phyloP scores from a whole-genome alignment of 768 basidiomycete genomes.

The Mycena indigotica region DNA sequence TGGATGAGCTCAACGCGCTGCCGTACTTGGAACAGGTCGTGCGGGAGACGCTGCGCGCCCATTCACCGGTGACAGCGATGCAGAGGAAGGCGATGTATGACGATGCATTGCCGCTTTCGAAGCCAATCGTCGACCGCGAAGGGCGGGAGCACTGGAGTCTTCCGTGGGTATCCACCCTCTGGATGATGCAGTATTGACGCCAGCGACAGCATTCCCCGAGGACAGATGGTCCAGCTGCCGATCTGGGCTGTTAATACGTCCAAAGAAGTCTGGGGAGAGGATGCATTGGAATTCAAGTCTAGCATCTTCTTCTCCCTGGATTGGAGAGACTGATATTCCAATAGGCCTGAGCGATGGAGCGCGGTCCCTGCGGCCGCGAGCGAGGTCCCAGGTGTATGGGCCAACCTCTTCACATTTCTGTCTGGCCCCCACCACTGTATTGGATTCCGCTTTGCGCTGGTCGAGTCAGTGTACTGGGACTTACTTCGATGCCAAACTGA shows the following conservation, averaged over 20 bases:
- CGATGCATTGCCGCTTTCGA: constrained; percentile 53
- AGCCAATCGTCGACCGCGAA: constrained; percentile 46
- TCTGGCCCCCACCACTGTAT: constrained; percentile 41
- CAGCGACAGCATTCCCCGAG: constrained; percentile 40
- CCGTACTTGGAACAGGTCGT: constrained; percentile 51
- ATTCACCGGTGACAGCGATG: constrained; percentile 52
- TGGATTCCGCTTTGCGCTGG: background rate
- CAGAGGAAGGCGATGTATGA: constrained; percentile 51
- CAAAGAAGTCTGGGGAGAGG: constrained; percentile 61
- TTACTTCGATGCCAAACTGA: background rate
- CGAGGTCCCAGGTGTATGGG: constrained; percentile 61
- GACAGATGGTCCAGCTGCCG: constrained; percentile 49
- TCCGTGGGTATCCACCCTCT: constrained; percentile 8
- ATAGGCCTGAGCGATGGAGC: constrained; percentile 70
- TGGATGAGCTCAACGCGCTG: constrained; percentile 43
- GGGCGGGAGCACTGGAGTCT: constrained; percentile 44
- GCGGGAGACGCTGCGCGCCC: constrained; percentile 58
- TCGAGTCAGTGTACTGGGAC: background rate
- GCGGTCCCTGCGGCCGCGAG: constrained; percentile 44
- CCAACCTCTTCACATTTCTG: constrained; percentile 61
- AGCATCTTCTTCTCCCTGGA: background rate
- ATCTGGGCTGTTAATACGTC: constrained; percentile 55
- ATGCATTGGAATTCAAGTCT: constrained; percentile 62
- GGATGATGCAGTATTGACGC: background rate
- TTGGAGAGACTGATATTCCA: background rate